Evolutionary conservation across 2,329 filamentous ascomycete species (phyloP), one percentile per base, ranked within the genome.

Genomic region (Epichloe sibirici): DNA sequence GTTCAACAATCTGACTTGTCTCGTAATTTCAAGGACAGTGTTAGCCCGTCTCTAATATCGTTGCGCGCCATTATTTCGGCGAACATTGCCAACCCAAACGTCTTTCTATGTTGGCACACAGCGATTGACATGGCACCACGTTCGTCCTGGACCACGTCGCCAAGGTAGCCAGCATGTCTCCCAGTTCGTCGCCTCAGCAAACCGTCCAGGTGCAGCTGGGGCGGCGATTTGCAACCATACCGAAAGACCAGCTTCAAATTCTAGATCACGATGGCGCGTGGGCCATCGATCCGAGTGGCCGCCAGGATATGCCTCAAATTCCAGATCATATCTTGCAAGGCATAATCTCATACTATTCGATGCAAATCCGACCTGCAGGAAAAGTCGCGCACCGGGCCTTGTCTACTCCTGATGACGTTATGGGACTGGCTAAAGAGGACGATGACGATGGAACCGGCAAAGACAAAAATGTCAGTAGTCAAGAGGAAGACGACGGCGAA

Each of bases 191-290:
- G 48, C 57, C 62, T 49, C 45, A 47, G 39, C 59, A 58, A 50
- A 58, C 59, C 45, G 40, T 65, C 28, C 39, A 52, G 38, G 56
- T 59, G 37, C 55, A 64, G 38, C 55, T 68, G 43, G 45, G 57
- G 45, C 63, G 60, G 11, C 62, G 61, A 12, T 55, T 65, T 21
- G 54, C 64, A 17, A 63, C 52, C 25, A 63, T 75, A 6, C 68
- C 71, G 0, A 63, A 60, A 15, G 66, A 72, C 42, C 74, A 76
- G 56, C 62, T 62, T 28, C 50, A 51, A 4, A 58, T 75, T 2
- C 60, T 75, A 1, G 63, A 68, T 2, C 52, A 57, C 0, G 48
- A 61, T 3, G 61, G 65, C 49, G 64, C 71, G 2, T 75, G 72
- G 72, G 63, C 63, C 3, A 56, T 62, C 3, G 57, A 61, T 39